Evolutionary conservation across 2,329 filamentous ascomycete species (phyloP).

Genomic region (Fusarium sp.): DNA sequence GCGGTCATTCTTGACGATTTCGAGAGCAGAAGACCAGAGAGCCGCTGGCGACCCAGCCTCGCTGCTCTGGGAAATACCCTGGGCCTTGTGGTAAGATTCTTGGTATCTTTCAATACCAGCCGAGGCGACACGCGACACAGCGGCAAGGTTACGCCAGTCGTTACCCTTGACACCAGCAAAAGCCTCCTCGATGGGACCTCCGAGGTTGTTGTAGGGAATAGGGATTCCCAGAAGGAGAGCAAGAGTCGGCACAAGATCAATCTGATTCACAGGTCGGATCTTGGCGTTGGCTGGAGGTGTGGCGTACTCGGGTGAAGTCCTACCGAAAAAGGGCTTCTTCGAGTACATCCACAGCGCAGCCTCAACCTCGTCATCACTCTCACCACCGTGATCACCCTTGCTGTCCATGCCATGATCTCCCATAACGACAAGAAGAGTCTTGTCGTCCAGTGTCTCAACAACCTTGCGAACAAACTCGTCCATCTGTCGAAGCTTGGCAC

Average conservation of each 20-base stretch:
- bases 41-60: constrained; percentile 53
- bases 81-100: constrained; percentile 79
- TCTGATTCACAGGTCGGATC: constrained; percentile 81
- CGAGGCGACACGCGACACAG: constrained; percentile 80
- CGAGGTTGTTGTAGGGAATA: constrained; percentile 96
- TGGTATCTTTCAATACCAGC: constrained; percentile 94
- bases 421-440: constrained; percentile 93
- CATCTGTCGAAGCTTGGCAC: constrained; percentile 91
- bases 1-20: constrained; percentile 53
- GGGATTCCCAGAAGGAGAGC: constrained; percentile 89
- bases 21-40: constrained; percentile 62
- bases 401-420: constrained; percentile 99
- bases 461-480: constrained; percentile 81
- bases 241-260: constrained; percentile 94
- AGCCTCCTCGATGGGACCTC: constrained; percentile 91
- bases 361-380: constrained; percentile 95
- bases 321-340: constrained; percentile 85
- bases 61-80: constrained; percentile 73
- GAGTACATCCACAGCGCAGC: constrained; percentile 99
- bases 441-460: constrained; percentile 79
- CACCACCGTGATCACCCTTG: constrained; percentile 98
- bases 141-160: constrained; percentile 81
- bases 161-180: constrained; percentile 79
- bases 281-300: constrained; percentile 79
- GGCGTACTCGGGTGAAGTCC: constrained; percentile 70